phyloP scores from a whole-genome alignment of 495 filamentous ascomycete species.

The Penicillium daleae region DNA sequence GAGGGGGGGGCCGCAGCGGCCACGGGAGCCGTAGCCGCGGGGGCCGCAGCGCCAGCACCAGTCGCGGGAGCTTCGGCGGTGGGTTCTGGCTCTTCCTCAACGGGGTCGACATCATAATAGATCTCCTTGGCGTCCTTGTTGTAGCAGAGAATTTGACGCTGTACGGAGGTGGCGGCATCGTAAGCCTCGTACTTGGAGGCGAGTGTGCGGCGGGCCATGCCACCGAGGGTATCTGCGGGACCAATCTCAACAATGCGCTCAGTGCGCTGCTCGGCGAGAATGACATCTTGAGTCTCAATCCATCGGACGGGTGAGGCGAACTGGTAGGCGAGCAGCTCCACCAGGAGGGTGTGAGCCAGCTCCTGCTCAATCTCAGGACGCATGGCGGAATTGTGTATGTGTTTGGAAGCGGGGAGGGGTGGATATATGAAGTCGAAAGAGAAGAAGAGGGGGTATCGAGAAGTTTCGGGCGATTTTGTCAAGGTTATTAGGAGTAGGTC shows the following conservation, averaged over 20 bases:
- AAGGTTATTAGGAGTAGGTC: slow-evolving; percentile 20
- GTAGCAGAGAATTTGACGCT: slow-evolving; percentile 98
- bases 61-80: slow-evolving; percentile 53
- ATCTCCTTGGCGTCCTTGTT: slow-evolving; percentile 99
- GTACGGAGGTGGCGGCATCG: slow-evolving; percentile 92
- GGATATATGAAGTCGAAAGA: background rate
- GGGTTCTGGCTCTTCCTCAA: slow-evolving; percentile 88
- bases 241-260: slow-evolving; percentile 98
- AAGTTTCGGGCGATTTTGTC: background rate
- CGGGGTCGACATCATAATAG: slow-evolving; percentile 97
- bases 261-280: slow-evolving; percentile 91
- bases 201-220: slow-evolving; percentile 95
- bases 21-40: slow-evolving; percentile 55
- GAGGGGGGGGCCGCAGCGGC: slow-evolving; percentile 63
- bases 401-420: background rate
- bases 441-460: slow-evolving; percentile 20
- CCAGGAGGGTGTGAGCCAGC: slow-evolving; percentile 93
- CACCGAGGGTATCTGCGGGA: slow-evolving; percentile 95
- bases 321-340: slow-evolving; percentile 98
- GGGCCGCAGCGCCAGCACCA: slow-evolving; percentile 42
- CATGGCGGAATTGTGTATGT: slow-evolving; percentile 64
- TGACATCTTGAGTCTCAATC: slow-evolving; percentile 99
- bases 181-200: slow-evolving; percentile 99
- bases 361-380: slow-evolving; percentile 98
- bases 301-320: slow-evolving; percentile 98